A percentile compares a stretch with the other conserved stretches of the same genome.
Conservation (phyloP, 257 asterid species). For the Solanum clarkiae region DNA sequence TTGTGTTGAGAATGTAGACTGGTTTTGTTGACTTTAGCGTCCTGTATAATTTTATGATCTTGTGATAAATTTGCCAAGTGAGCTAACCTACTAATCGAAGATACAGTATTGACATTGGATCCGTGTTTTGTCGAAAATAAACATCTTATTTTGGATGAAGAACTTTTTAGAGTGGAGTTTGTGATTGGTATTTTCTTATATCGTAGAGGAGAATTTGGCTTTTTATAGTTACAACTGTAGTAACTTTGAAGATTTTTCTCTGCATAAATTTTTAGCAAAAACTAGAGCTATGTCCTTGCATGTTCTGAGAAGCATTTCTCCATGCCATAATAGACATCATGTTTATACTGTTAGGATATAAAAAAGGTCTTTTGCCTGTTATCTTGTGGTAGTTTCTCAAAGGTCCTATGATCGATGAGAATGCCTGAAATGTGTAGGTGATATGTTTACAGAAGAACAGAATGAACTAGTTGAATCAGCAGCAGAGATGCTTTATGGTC, state of each 20-base stretch:
- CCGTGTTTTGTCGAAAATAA: neutral
- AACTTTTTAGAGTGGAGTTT: neutral
- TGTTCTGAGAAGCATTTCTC: neutral
- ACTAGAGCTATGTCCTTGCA: neutral
- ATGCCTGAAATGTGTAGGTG: constrained; percentile 34
- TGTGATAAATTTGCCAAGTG: neutral
- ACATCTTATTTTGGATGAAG: neutral
- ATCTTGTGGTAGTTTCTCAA: neutral
- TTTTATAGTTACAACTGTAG: neutral
- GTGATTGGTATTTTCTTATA: neutral
- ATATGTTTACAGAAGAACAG: constrained; percentile 49
- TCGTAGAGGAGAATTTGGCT: neutral
- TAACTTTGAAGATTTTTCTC: neutral
- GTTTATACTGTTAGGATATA: neutral
- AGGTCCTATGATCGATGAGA: constrained; percentile 5
- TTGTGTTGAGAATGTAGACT: neutral
- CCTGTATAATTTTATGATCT: neutral
- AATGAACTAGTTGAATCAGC: constrained; percentile 51
- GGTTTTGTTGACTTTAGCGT: neutral
- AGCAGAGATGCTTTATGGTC: constrained; percentile 59
- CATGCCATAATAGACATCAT: neutral
- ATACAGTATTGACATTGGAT: neutral
- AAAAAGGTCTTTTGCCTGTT: neutral
- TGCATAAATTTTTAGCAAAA: neutral
- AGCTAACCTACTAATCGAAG: neutral